These are phyloP conservation scores for Moniliophthora roreri DNA, from an alignment of 1,284 basidiomycete species.

Conservation along the genomic window DNA sequence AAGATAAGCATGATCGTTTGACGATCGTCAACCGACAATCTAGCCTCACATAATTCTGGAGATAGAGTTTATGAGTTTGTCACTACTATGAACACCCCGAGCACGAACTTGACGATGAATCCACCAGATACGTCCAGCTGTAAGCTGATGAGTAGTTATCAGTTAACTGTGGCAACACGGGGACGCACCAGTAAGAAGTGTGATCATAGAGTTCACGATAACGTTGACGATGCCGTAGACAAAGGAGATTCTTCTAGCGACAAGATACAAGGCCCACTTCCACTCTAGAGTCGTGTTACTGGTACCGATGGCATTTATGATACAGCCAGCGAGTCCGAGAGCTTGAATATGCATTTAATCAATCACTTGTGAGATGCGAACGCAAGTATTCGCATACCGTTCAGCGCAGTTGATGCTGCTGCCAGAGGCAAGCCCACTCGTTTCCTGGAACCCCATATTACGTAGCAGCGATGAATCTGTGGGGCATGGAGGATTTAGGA, in stretches of 20 bases:
- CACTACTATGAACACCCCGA: too few species aligned
- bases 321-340: background rate
- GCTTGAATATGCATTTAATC: background rate
- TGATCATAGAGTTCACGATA: background rate
- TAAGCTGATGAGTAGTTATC: too few species aligned
- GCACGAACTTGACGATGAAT: too few species aligned
- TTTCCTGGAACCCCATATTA: background rate
- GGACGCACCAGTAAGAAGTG: background rate
- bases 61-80: too few species aligned
- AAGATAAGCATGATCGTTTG: too few species aligned
- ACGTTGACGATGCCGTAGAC: background rate
- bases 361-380: background rate
- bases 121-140: too few species aligned
- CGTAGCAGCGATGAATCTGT: constrained; percentile 3
- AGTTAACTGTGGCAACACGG: background rate
- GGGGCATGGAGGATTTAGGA: background rate
- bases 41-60: too few species aligned
- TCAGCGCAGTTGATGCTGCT: background rate
- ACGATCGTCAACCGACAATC: too few species aligned
- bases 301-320: background rate
- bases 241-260: background rate
- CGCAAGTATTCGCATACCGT: background rate
- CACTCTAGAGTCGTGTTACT: background rate
- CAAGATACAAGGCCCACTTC: background rate
- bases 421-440: background rate